Conservation (phyloP, 2,329 filamentous ascomycete genomes). For the Sporothrix sp. region DNA sequence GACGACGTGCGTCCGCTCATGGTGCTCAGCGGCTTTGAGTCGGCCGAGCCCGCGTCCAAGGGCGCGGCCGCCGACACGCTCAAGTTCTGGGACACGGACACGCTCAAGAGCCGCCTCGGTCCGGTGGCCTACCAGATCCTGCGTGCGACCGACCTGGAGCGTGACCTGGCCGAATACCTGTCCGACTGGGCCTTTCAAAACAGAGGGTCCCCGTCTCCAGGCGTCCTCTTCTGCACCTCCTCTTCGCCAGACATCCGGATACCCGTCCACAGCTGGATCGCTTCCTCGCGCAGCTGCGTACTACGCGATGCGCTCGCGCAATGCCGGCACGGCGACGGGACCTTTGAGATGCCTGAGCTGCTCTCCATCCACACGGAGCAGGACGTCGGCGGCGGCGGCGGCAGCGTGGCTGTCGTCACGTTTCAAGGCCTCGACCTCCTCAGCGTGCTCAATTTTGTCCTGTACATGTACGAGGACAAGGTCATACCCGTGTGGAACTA, state of each 20-base stretch:
- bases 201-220: constrained; percentile 26
- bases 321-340: constrained; percentile 42
- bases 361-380: constrained; percentile 42
- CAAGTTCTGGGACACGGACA: constrained; percentile 32
- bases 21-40: constrained; percentile 52
- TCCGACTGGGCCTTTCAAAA: constrained; percentile 28
- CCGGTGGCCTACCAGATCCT: constrained; percentile 44
- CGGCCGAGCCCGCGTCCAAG: constrained; percentile 29
- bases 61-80: constrained; percentile 31
- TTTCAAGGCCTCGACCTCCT: constrained; percentile 66
- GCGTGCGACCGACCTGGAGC: constrained; percentile 55
- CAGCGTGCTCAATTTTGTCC: constrained; percentile 66
- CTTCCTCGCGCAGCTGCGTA: constrained; percentile 62
- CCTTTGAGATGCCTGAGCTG: constrained; percentile 49
- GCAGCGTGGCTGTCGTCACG: constrained; percentile 42
- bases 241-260: constrained; percentile 59
- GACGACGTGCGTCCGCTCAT: constrained; percentile 62
- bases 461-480: constrained; percentile 73
- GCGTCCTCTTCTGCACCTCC: constrained; percentile 43
- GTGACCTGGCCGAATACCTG: constrained; percentile 47
- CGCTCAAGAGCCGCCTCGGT: constrained; percentile 44
- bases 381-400: constrained; percentile 31
- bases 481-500: constrained; percentile 82
- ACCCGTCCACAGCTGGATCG: constrained; percentile 73
- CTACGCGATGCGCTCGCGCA: constrained; percentile 53